Evolutionary conservation across 148 eudicot genomes (phyloP), one percentile per base, ranked within the genome.

Genomic region (Tetragonia tetragonoides): DNA sequence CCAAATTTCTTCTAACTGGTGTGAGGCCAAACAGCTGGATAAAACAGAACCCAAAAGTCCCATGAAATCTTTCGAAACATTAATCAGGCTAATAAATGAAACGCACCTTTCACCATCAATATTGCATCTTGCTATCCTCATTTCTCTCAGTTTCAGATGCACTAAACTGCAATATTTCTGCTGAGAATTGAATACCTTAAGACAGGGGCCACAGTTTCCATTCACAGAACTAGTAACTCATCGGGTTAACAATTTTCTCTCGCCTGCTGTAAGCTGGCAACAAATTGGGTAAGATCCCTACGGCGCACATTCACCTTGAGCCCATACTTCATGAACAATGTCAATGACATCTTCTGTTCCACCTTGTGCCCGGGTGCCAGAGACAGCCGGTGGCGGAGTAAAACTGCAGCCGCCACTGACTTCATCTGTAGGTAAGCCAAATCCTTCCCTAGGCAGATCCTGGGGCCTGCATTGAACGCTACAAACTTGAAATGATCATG

Each of bases 301-400:
- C 57, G 81, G 51, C 85, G 87, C 73, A 94, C 90, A 56, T 90
- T 66, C 4, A 94, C 97, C 80, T 85, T 90, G 3, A 94, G 88
- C 24, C 98, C 98, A 66, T 89, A 72, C 84, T 94, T 94, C 98
- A 94, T 94, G 83, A 94, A 94, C 81, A 94, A 63, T 54, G 98
- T 94, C 59, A 94, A 47, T 20, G 98, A 92, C 97, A 94, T 94
- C 85, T 94, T 94, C 54, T 94, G 98, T 78, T 94, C 98, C 76
- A 94, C 92, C 81, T 72, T 86, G 76, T 91, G 97, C 54, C 96
- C 97, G 0, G 87, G 76, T 60, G 60, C 87, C 65, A 87, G 60
- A 14, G 84, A 70, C 6, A 94, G 84, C 18, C 87, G 83, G 88
- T 91, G 92, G 57, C 94, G 92, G 49, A 94, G 87, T 80, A 94